phyloP scores from a whole-genome alignment of 495 filamentous ascomycete species.

The Hyaloscypha finlandica region DNA sequence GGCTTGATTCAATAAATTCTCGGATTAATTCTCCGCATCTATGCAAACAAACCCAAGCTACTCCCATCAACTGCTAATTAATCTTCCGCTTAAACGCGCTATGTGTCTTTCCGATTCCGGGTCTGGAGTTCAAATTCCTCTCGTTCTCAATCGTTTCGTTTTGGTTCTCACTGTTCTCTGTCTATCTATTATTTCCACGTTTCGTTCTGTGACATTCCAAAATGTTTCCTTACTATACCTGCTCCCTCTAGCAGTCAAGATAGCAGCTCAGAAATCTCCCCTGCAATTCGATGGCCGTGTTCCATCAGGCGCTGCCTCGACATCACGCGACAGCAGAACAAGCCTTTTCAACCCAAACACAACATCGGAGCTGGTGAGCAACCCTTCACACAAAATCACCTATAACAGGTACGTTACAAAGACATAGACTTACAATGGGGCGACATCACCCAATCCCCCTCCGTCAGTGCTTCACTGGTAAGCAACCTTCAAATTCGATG shows the following conservation, averaged over 20 bases:
- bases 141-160: background rate
- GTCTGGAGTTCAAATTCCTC: background rate
- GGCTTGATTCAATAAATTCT: background rate
- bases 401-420: background rate
- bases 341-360: constrained; percentile 37
- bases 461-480: constrained; percentile 32
- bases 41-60: background rate
- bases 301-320: constrained; percentile 28
- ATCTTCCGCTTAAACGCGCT: background rate
- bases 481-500: background rate
- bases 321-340: constrained; percentile 37
- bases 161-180: background rate
- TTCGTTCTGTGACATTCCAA: background rate
- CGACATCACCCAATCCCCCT: constrained; percentile 34
- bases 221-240: background rate
- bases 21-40: background rate
- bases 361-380: constrained; percentile 33
- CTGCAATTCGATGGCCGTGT: constrained; percentile 43
- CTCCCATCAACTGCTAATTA: background rate
- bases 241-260: background rate
- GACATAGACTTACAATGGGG: constrained; percentile 32
- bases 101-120: background rate
- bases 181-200: background rate
- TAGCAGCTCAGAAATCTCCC: constrained; percentile 27
- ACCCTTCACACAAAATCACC: background rate